Evolutionary conservation across 2,329 filamentous ascomycete genomes (phyloP).

Genomic region (Tothia fuscella): DNA sequence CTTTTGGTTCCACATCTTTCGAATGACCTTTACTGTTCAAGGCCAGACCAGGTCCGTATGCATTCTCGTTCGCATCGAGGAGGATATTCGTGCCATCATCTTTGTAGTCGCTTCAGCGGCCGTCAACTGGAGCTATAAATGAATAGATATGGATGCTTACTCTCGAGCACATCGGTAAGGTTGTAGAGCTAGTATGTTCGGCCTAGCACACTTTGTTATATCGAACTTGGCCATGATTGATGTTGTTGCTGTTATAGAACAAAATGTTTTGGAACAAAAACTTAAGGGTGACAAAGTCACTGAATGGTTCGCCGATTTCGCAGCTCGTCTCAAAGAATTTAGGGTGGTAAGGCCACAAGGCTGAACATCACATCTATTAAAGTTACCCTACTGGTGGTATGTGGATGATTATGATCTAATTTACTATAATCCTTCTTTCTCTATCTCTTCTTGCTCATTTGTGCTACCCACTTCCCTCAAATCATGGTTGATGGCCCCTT

Average conservation of each 20-base stretch:
- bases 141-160: conserved; percentile 25
- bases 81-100: conserved; percentile 93
- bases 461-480: conserved; percentile 37
- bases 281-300: neutral
- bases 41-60: conserved; percentile 71
- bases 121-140: neutral
- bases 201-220: conserved; percentile 37
- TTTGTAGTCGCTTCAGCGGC: conserved; percentile 73
- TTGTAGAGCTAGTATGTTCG: conserved; percentile 41
- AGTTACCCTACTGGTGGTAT: too few relatives aligned
- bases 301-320: neutral
- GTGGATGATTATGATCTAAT: neutral
- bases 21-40: conserved; percentile 37
- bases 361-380: too few relatives aligned
- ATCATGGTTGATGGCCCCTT: conserved; percentile 3
- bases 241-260: too few relatives aligned
- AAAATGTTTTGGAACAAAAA: too few relatives aligned
- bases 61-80: conserved; percentile 96
- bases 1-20: conserved; percentile 23
- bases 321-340: too few relatives aligned
- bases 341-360: too few relatives aligned
- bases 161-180: conserved; percentile 43
- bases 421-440: conserved; percentile 24
- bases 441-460: conserved; percentile 50
- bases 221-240: conserved; percentile 25